Percentiles rank a stretch among this genome's conserved stretches.
phyloP scores from a whole-genome alignment of 2,329 filamentous ascomycete species.

The Aureobasidium vineae region DNA sequence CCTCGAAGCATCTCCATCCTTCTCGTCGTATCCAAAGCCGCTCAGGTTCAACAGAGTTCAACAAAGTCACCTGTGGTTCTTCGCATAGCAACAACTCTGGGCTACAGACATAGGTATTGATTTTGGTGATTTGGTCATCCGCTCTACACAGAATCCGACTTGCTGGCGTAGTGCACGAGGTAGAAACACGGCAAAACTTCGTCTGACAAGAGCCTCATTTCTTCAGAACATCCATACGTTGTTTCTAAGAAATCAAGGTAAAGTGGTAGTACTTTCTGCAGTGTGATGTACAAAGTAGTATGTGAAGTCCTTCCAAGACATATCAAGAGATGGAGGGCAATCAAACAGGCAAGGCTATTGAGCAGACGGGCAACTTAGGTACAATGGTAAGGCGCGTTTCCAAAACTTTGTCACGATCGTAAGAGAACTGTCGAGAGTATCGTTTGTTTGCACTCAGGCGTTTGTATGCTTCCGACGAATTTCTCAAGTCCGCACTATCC shows the following conservation, averaged over 20 bases:
- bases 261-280: neutral
- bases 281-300: conserved; percentile 3
- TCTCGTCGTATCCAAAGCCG: neutral
- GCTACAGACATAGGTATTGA: too few species aligned
- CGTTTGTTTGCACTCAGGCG: conserved; percentile 9
- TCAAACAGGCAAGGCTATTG: neutral
- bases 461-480: conserved; percentile 5
- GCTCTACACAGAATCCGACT: neutral
- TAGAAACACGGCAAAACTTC: neutral
- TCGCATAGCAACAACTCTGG: neutral
- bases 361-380: neutral
- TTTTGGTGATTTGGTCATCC: neutral
- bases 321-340: neutral
- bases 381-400: neutral
- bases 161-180: neutral
- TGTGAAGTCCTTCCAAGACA: neutral
- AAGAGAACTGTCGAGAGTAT: neutral
- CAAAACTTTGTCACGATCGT: neutral
- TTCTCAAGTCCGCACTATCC: neutral
- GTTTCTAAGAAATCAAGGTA: neutral
- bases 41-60: neutral
- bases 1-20: neutral
- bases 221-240: neutral
- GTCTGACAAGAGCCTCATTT: conserved; percentile 6
- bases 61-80: neutral